A percentile compares a stretch with the other conserved stretches of the same genome.
These are phyloP conservation scores for Pistacia vera DNA, from an alignment of 345 rosid genomes.

Conservation along the genomic window DNA sequence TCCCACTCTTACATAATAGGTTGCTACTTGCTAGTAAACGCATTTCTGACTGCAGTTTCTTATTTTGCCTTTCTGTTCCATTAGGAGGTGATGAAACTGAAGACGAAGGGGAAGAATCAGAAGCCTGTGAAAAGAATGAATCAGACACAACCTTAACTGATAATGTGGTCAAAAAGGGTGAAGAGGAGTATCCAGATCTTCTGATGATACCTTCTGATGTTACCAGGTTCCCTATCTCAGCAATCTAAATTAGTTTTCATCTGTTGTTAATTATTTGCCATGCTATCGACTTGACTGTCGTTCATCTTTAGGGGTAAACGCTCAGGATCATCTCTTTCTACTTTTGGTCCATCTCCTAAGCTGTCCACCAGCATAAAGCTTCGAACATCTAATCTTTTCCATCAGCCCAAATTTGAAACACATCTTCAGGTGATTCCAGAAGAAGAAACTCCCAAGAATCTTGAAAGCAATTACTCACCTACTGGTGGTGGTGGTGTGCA, in stretches of 20 bases:
- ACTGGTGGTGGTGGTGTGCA: slow-evolving; percentile 19
- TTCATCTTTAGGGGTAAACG: slow-evolving; percentile 21
- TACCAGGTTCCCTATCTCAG: slow-evolving; percentile 32
- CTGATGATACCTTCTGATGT: slow-evolving; percentile 18
- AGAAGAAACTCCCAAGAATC: slow-evolving; percentile 30
- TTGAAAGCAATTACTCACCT: slow-evolving; percentile 17
- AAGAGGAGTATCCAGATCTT: slow-evolving; percentile 34
- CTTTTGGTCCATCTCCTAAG: slow-evolving; percentile 20
- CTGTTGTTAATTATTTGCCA: neutral
- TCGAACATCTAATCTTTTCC: slow-evolving; percentile 4
- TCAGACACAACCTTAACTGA: slow-evolving; percentile 13
- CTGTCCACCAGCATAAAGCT: slow-evolving; percentile 21
- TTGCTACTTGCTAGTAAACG: slow-evolving; percentile 1
- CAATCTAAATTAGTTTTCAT: neutral
- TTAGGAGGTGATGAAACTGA: slow-evolving; percentile 36
- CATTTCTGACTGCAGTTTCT: neutral
- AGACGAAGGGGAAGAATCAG: slow-evolving; percentile 26
- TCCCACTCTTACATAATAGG: neutral
- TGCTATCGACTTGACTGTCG: slow-evolving; percentile 20
- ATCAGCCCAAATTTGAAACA: slow-evolving; percentile 26
- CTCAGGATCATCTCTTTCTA: slow-evolving; percentile 21
- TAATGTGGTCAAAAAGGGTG: slow-evolving; percentile 10
- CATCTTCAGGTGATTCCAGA: slow-evolving; percentile 33
- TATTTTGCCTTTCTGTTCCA: neutral
- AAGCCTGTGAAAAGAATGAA: slow-evolving; percentile 24